A percentile compares a stretch with the other conserved stretches of the same genome.
Evolutionary conservation across 2,329 filamentous ascomycete genomes (phyloP).

Genomic region (Albophoma yamanashiensis): DNA sequence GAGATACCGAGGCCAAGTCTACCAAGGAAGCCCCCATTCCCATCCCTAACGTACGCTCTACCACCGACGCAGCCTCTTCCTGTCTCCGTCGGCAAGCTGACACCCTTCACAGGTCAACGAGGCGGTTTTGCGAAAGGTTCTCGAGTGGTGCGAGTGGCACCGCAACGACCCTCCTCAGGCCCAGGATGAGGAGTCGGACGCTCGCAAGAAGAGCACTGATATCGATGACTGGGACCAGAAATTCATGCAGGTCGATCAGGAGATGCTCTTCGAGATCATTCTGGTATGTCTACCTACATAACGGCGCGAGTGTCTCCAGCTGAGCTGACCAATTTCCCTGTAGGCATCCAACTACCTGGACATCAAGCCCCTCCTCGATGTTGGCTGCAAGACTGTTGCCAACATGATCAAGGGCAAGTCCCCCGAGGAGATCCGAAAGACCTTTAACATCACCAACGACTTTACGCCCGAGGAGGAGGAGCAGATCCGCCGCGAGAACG

Average conservation of each 20-base stretch:
- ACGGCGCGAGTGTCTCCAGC: background rate
- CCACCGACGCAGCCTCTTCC: background rate
- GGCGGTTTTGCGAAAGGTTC: slow-evolving; percentile 85
- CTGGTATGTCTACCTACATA: slow-evolving; percentile 48
- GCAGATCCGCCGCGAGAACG: slow-evolving; percentile 86
- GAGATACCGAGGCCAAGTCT: slow-evolving; percentile 61
- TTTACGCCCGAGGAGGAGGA: slow-evolving; percentile 99
- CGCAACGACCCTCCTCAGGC: slow-evolving; percentile 74
- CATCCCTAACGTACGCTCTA: slow-evolving; percentile 62
- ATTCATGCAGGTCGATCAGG: slow-evolving; percentile 99
- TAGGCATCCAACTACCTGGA: slow-evolving; percentile 97
- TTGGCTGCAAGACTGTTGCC: slow-evolving; percentile 97
- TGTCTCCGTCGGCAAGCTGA: slow-evolving; percentile 1
- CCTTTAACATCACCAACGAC: slow-evolving; percentile 99
- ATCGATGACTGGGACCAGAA: slow-evolving; percentile 99
- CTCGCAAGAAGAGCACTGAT: slow-evolving; percentile 95
- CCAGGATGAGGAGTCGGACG: slow-evolving; percentile 83
- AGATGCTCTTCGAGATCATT: slow-evolving; percentile 99
- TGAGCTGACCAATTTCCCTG: background rate
- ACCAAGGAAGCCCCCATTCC: slow-evolving; percentile 61
- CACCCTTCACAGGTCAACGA: slow-evolving; percentile 61
- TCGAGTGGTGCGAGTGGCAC: slow-evolving; percentile 98
- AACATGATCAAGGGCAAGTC: slow-evolving; percentile 99
- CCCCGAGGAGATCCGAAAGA: slow-evolving; percentile 97
- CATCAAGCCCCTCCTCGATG: slow-evolving; percentile 95